Base-by-base conservation (phyloP, 2,329 filamentous ascomycete genomes). In the Fusarium miscanthi region DNA sequence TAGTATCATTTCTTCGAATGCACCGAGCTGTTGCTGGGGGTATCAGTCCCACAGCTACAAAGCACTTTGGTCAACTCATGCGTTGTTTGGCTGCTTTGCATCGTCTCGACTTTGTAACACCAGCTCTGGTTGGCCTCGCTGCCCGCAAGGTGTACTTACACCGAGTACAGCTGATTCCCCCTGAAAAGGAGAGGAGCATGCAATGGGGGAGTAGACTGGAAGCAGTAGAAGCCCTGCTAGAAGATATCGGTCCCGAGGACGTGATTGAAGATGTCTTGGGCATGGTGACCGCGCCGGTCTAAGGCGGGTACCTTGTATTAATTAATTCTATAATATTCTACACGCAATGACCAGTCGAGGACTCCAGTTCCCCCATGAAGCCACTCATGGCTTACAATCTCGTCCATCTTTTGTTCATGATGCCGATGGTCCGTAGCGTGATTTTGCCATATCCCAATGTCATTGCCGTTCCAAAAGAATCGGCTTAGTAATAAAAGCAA, bases 121-220 rank as follows among this genome's bases (percentile, higher is more conserved):
- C 96, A 0, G 93, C 94, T 2, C 87, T 98, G 31, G 91, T 98
- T 25, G 90, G 87, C 12, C 85, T 99, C 49, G 96, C 96, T 9
- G 91, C 92, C 4, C 90, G 90, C 68, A 98, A 98, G 83, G 88
- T 97, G 30, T 99, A 97, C 78, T 87, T 92, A 23, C 96, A 99
- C 82, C 91, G 94, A 13, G 90, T 99, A 37, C 82, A 88, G 19
- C 87, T 98, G 61, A 89, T 92, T 0, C 82, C 83, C 3, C 87
- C 93, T 2, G 87, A 90, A 69, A 89, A 90, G 63, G 96, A 98
- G 83, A 87, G 94, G 52, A 98, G 94, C 80, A 88, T 97, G 85
- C 94, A 97, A 80, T 99, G 97, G 90, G 96, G 96, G 1, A 98
- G 95, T 80, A 90, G 92, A 59, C 74, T 92, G 1, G 86, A 87